phyloP scores from a whole-genome alignment of 495 filamentous ascomycete species.

The Daldinia bambusicola region DNA sequence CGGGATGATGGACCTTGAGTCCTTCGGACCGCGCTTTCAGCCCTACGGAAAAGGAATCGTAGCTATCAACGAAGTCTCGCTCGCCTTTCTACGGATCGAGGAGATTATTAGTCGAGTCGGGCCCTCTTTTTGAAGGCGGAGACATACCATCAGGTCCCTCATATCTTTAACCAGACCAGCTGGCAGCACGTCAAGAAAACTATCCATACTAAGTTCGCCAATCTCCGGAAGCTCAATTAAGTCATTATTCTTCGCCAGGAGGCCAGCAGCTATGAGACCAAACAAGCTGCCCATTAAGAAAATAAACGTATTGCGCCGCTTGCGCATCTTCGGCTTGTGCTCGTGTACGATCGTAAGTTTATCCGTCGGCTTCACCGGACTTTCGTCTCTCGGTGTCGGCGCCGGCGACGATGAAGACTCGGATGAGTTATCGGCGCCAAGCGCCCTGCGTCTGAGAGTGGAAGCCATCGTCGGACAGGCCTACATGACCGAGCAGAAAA shows the following conservation, averaged over 20 bases:
- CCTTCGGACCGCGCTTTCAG: conserved; percentile 85
- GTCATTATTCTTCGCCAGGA: conserved; percentile 86
- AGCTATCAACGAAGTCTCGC: conserved; percentile 80
- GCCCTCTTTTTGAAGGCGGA: not conserved
- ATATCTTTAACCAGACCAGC: conserved; percentile 84
- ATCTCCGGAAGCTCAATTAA: conserved; percentile 83
- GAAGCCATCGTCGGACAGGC: conserved; percentile 51
- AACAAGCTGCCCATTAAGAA: conserved; percentile 86
- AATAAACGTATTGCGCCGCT: conserved; percentile 79
- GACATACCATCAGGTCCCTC: conserved; percentile 77
- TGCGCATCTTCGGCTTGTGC: conserved; percentile 61
- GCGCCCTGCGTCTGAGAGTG: conserved; percentile 61
- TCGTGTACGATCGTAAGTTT: conserved; percentile 57
- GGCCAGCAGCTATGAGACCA: conserved; percentile 80
- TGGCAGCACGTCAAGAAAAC: conserved; percentile 82
- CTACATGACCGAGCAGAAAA: conserved; percentile 41
- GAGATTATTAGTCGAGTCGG: conserved; percentile 30
- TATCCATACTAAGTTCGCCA: conserved; percentile 84
- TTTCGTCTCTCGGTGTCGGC: conserved; percentile 52
- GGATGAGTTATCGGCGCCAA: conserved; percentile 47
- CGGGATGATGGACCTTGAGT: conserved; percentile 81
- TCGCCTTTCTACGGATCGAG: conserved; percentile 71
- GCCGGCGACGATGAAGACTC: conserved; percentile 43
- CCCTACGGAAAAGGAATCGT: conserved; percentile 93
- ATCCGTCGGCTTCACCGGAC: conserved; percentile 58